phyloP scores from a whole-genome alignment of 805 yeast species.

The Kazachstania psychrophila region DNA sequence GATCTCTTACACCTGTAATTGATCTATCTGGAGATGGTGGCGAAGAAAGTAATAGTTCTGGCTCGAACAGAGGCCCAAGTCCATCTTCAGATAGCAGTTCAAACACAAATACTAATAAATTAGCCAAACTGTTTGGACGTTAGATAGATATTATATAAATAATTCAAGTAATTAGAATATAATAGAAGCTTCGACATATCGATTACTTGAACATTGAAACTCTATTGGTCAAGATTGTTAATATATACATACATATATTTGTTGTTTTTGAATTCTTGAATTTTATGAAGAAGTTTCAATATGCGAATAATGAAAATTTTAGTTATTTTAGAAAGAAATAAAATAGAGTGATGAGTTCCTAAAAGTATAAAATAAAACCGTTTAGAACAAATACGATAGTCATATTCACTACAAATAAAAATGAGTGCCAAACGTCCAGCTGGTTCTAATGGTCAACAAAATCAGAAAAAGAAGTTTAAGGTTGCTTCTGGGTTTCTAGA shows the following conservation, averaged over 20 bases:
- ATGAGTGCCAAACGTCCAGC: conserved; percentile 1
- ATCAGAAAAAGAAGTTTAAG: conserved; percentile 22
- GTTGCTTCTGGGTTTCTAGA: conserved; percentile 40
- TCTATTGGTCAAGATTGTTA: too few species aligned
- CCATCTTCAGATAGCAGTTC: conserved; percentile 6
- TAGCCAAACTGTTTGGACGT: conserved; percentile 19
- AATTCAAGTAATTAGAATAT: too few species aligned
- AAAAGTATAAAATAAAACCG: too few species aligned
- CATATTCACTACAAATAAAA: background rate
- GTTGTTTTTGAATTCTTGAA: too few species aligned
- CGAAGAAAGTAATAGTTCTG: background rate
- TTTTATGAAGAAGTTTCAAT: too few species aligned
- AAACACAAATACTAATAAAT: conserved; percentile 12
- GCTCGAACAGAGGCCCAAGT: conserved; percentile 6
- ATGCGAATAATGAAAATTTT: background rate
- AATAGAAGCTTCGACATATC: too few species aligned
- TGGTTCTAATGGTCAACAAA: conserved; percentile 4
- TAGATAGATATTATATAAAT: too few species aligned
- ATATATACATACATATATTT: too few species aligned
- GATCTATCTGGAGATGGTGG: background rate
- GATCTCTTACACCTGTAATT: background rate
- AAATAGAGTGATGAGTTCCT: too few species aligned
- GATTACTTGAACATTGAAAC: too few species aligned
- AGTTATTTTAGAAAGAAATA: too few species aligned
- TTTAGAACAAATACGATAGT: too few species aligned